A percentile compares a stretch with the other conserved stretches of the same genome.
phyloP scores from a whole-genome alignment of 306 rosid species.

The Dryas octopetala region DNA sequence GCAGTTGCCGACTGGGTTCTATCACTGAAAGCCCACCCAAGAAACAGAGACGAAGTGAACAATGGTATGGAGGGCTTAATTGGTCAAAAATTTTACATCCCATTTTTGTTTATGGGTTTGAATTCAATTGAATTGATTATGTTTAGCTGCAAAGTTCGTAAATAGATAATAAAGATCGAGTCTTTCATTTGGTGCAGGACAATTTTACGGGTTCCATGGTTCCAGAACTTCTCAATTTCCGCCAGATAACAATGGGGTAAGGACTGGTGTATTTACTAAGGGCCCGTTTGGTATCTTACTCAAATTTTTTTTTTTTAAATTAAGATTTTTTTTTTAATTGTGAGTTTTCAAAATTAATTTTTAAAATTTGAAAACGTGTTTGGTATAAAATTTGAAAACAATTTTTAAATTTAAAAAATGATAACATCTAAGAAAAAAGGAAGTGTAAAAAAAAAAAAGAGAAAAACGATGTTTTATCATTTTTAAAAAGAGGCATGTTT shows the following conservation, averaged over 20 bases:
- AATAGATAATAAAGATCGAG: background rate
- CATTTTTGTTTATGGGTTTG: constrained; percentile 3
- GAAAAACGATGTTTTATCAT: too few relatives aligned
- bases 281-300: too few relatives aligned
- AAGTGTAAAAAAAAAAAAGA: too few relatives aligned
- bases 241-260: constrained; percentile 61
- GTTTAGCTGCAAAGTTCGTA: background rate
- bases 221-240: constrained; percentile 73
- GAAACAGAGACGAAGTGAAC: constrained; percentile 34
- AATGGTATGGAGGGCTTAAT: constrained; percentile 40
- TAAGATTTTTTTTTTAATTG: too few relatives aligned
- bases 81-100: background rate
- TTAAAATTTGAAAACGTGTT: too few relatives aligned
- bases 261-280: constrained; percentile 11
- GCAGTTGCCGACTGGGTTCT: constrained; percentile 74
- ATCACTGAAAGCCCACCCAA: constrained; percentile 69
- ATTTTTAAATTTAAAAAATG: too few relatives aligned
- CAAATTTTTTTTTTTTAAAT: too few relatives aligned
- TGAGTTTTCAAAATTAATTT: too few relatives aligned
- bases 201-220: constrained; percentile 83
- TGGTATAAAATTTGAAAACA: too few relatives aligned
- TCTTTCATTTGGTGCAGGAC: constrained; percentile 53
- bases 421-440: too few relatives aligned
- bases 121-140: background rate
- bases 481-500: too few relatives aligned